phyloP scores from a whole-genome alignment of 805 yeast genomes.

The Metschnikowia colocasiae region DNA sequence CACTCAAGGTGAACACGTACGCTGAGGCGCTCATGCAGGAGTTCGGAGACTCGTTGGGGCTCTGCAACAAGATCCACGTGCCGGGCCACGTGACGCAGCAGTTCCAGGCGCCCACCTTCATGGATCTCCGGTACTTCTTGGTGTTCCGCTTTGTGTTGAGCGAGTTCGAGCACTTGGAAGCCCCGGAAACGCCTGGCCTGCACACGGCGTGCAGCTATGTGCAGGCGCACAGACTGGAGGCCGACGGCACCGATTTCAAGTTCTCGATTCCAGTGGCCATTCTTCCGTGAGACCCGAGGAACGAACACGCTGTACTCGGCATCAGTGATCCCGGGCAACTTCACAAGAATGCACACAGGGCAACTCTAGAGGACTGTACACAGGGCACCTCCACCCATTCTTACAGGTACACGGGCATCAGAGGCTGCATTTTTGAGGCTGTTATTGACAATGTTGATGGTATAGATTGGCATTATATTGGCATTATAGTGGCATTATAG shows the following conservation, averaged over 20 bases:
- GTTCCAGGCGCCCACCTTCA: constrained; percentile 33
- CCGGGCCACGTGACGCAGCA: constrained; percentile 33
- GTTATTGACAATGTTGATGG: no score
- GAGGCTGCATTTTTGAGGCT: no score
- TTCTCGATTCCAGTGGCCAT: constrained; percentile 16
- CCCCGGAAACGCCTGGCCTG: background rate
- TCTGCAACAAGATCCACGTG: constrained; percentile 20
- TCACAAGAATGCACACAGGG: no score
- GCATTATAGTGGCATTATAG: no score
- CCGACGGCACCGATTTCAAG: constrained; percentile 16
- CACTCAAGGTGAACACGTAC: constrained; percentile 31
- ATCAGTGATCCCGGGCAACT: no score
- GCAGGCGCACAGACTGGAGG: constrained; percentile 13
- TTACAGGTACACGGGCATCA: no score
- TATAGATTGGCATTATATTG: no score
- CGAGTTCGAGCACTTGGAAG: constrained; percentile 17
- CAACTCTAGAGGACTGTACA: no score
- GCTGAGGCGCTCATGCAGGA: constrained; percentile 26
- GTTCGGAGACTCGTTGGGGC: background rate
- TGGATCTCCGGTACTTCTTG: constrained; percentile 35
- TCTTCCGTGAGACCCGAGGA: background rate
- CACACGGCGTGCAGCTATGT: constrained; percentile 11
- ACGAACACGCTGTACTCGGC: no score
- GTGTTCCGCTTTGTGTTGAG: constrained; percentile 36
- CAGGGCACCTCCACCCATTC: no score